phyloP scores from a whole-genome alignment of 495 filamentous ascomycete genomes.

The Hypomontagnella monticulosa region DNA sequence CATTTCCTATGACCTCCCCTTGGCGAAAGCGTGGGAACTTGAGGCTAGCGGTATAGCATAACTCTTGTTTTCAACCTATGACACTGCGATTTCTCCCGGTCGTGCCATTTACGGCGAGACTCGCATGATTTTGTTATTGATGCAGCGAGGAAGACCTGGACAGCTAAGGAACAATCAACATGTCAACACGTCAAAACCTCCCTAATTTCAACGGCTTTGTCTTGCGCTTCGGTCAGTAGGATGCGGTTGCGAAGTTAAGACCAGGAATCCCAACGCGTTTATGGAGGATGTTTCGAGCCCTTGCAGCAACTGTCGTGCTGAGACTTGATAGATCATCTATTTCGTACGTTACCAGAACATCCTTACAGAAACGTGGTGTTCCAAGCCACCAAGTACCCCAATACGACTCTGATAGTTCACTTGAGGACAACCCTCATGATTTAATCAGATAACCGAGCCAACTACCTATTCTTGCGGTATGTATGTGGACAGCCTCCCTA shows the following conservation, averaged over 20 bases:
- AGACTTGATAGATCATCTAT: conserved; percentile 37
- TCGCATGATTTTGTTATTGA: conserved; percentile 16
- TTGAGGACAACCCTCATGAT: conserved; percentile 10
- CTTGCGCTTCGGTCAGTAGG: conserved; percentile 29
- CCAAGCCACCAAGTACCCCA: conserved; percentile 35
- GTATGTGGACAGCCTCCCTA: no score
- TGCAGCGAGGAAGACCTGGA: conserved; percentile 15
- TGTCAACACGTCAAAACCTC: conserved; percentile 13
- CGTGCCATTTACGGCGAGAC: conserved; percentile 11
- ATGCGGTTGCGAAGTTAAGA: conserved; percentile 38
- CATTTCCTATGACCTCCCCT: conserved; percentile 10
- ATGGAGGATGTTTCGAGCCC: conserved; percentile 42
- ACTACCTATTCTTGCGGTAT: neutral
- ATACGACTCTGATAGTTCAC: conserved; percentile 16
- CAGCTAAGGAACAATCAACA: conserved; percentile 8
- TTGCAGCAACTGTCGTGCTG: conserved; percentile 34
- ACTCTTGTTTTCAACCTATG: conserved; percentile 16
- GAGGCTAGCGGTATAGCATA: neutral
- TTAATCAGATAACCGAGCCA: neutral
- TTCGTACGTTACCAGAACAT: conserved; percentile 31
- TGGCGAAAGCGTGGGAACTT: neutral
- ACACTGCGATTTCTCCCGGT: conserved; percentile 12
- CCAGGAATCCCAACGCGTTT: conserved; percentile 31
- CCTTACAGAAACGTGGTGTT: conserved; percentile 44
- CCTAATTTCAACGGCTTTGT: conserved; percentile 35